These are phyloP conservation scores for Mucor irregularis DNA, from an alignment of 371 early-diverging fungal genomes.

Conservation along the genomic window DNA sequence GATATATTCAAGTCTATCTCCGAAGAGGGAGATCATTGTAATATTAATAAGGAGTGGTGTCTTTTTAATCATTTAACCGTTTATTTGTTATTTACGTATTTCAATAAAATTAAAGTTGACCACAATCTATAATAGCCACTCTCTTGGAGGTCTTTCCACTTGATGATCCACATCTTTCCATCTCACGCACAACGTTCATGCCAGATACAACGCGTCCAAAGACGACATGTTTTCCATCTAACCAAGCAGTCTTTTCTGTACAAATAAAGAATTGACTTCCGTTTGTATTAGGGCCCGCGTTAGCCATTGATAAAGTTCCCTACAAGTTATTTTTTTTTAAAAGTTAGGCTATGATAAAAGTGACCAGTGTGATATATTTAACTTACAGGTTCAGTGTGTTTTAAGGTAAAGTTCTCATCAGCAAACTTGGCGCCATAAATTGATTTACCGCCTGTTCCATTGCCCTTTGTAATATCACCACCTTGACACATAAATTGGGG, in stretches of 20 bases:
- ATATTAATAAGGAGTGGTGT: too few species aligned
- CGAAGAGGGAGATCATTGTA: too few species aligned
- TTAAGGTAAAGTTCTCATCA: conserved; percentile 96
- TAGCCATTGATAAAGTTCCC: conserved; percentile 89
- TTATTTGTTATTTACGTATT: background rate
- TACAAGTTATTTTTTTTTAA: background rate
- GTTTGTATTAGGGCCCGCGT: conserved; percentile 90
- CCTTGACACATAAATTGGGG: conserved; percentile 98
- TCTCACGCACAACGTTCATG: conserved; percentile 71
- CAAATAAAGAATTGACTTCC: conserved; percentile 98
- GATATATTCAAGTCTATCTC: background rate
- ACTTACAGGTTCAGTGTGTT: conserved; percentile 84
- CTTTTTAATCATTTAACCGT: too few species aligned
- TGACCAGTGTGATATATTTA: too few species aligned
- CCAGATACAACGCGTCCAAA: conserved; percentile 90
- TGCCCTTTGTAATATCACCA: conserved; percentile 89
- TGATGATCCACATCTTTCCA: conserved; percentile 67
- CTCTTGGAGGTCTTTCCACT: conserved; percentile 58
- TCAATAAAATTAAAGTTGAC: conserved; percentile 42
- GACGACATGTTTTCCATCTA: conserved; percentile 98
- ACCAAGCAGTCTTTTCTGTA: conserved; percentile 79
- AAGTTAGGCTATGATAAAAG: too few species aligned
- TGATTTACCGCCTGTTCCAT: conserved; percentile 95
- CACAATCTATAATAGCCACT: conserved; percentile 67
- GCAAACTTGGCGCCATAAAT: conserved; percentile 93